Evolutionary conservation across 305 asterid species (phyloP), one percentile per base, ranked within the genome.

Genomic region (Euphrasia arctica): DNA sequence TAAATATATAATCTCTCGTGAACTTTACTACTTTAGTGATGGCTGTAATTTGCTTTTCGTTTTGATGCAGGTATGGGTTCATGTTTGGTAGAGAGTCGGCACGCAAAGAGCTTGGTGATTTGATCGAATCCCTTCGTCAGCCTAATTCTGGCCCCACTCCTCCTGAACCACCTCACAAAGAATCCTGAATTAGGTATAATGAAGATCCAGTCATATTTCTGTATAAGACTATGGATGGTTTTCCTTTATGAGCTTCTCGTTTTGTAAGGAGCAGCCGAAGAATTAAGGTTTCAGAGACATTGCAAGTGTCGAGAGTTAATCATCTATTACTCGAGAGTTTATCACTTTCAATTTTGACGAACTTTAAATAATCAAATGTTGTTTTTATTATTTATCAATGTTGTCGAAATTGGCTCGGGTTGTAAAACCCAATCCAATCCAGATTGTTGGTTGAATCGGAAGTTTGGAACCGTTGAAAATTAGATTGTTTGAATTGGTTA

Each of bases 21-120:
- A 49, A 0, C 5, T 32, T 65, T 54, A 11, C 34, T 64, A 2
- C 29, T 5, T 29, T 18, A 9, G 32, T 25, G 56, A 1, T 56
- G 34, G 51, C 15, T 47, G 2, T 59, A 56, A 50, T 41, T 28
- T 22, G 62, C 27, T 10, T 39, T 47, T 56, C 39, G 9, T 43
- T 52, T 48, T 63, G 4, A 66, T 62, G 47, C 68, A 90, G 96
- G 96, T 91, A 88, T 47, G 97, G 95, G 12, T 91, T 86, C 77
- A 86, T 88, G 95, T 86, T 91, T 68, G 96, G 96, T 11, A 71
- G 91, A 78, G 97, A 91, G 64, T 81, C 95, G 2, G 84, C 95
- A 41, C 81, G 96, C 50, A 85, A 83, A 73, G 96, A 88, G 77
- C 89, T 91, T 32, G 78, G 74, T 45, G 88, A 81, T 48, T 76